phyloP scores from a whole-genome alignment of 2,329 filamentous ascomycete genomes.

The Colletotrichum echinochloae region DNA sequence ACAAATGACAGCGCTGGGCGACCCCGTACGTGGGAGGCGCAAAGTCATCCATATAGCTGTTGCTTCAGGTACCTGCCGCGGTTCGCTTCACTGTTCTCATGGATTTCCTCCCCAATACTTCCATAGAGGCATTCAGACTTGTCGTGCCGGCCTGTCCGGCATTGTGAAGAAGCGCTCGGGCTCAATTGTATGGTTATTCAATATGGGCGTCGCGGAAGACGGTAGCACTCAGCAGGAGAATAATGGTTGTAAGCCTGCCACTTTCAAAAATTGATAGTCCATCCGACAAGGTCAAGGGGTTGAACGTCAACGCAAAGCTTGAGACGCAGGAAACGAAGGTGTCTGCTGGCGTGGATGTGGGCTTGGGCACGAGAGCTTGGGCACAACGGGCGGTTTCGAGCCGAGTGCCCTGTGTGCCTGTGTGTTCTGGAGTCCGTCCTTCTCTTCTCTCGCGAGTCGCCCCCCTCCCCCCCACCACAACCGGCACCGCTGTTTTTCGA shows the following conservation, averaged over 20 bases:
- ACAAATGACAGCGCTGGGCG: neutral
- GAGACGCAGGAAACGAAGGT: conserved; percentile 17
- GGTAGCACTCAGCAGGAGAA: conserved; percentile 34
- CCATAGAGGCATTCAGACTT: conserved; percentile 2
- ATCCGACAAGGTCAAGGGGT: conserved; percentile 38
- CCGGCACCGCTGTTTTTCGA: conserved; percentile 13
- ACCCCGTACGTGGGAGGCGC: neutral
- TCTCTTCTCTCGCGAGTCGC: conserved; percentile 13
- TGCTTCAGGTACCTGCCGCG: conserved; percentile 8
- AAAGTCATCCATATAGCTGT: neutral
- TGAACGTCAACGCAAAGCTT: conserved; percentile 29
- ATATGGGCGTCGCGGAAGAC: conserved; percentile 34
- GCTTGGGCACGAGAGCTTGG: conserved; percentile 24
- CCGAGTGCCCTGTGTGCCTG: conserved; percentile 30
- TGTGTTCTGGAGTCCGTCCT: neutral
- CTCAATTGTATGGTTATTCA: conserved; percentile 20
- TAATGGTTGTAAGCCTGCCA: conserved; percentile 31
- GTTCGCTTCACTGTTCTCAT: neutral
- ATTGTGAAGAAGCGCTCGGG: conserved; percentile 25
- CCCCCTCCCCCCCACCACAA: neutral
- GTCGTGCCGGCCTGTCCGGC: conserved; percentile 4
- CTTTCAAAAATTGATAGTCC: conserved; percentile 35
- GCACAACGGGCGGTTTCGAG: conserved; percentile 25
- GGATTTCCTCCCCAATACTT: neutral
- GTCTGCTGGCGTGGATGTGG: conserved; percentile 27